Evolutionary conservation across 495 filamentous ascomycete genomes (phyloP).

Genomic region (Talaromyces proteolyticus): DNA sequence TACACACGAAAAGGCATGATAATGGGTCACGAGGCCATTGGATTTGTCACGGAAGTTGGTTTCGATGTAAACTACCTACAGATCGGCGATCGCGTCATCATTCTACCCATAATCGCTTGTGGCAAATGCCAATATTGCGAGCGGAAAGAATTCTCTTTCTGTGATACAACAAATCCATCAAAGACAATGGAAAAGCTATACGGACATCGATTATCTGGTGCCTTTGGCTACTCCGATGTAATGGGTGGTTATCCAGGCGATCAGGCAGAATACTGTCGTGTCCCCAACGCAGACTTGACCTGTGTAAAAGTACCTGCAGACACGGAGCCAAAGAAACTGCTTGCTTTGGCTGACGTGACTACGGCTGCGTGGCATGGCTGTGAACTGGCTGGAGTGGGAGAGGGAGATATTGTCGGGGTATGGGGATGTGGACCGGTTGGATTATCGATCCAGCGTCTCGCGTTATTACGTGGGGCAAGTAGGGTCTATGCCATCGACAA

Average conservation of each 20-base stretch:
- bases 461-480: constrained; percentile 18
- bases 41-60: constrained; percentile 28
- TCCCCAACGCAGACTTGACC: constrained; percentile 31
- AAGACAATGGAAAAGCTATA: constrained; percentile 57
- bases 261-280: constrained; percentile 32
- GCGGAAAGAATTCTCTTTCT: constrained; percentile 51
- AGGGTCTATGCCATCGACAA: constrained; percentile 26
- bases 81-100: constrained; percentile 29
- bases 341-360: constrained; percentile 29
- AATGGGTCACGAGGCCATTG: constrained; percentile 37
- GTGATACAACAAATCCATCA: constrained; percentile 63
- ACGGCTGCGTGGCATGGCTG: constrained; percentile 29
- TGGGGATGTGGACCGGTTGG: constrained; percentile 35
- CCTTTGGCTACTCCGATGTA: constrained; percentile 35
- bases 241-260: constrained; percentile 70
- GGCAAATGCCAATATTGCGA: constrained; percentile 32
- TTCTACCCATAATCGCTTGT: constrained; percentile 59
- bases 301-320: constrained; percentile 35
- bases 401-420: constrained; percentile 35
- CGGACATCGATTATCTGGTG: constrained; percentile 20
- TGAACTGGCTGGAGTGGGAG: constrained; percentile 23
- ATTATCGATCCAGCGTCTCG: constrained; percentile 17
- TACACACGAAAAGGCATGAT: constrained; percentile 60
- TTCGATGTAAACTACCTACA: constrained; percentile 17
- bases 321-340: constrained; percentile 43